Evolutionary conservation across 768 basidiomycete genomes (phyloP), one percentile per base, ranked within the genome.

Genomic region (Suillus occidentalis): DNA sequence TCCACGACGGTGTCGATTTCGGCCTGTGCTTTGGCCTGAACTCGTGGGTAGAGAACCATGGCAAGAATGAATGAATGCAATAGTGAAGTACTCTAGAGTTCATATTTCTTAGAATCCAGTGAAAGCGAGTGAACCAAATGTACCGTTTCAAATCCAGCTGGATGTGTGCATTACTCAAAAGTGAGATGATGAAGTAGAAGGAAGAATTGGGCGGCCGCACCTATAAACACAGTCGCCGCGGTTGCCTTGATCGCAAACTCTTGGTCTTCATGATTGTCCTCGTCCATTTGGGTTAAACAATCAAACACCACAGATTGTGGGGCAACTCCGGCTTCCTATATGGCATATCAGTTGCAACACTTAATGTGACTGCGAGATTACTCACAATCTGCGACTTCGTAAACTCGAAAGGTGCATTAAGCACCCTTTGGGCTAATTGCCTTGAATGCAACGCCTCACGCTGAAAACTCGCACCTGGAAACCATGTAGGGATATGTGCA

Each of bases 231-330:
- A 4, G 73, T 69, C 2, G 67, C 61, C 7, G 73, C 69, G 9
- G 47, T 59, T 52, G 72, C 72, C 66, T 69, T 70, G 28, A 73
- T 70, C n/a, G 47, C 58, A 47, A 66, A 70, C n/a, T 74, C 71
- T 31, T 69, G 64, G 12, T 34, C 50, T 40, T 22, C 60, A 9
- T 57, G 66, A 42, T 67, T n/a, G 36, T 14, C n/a, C 18, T 63
- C n/a, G 42, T 6, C 12, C 5, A 20, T 64, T 7, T 65, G 65
- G 8, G 36, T 45, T 53, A 74, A 60, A 22, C 67, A 43, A 22
- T 72, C 68, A 6, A 68, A 70, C 4, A 70, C 75, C 60, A 72
- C 66, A 20, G 72, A 76, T 13, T 68, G 57, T 22, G 71, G 70
- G 25, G 71, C 69, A 16, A 66, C 66, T 9, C 63, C 66, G 31